Percentiles rank a stretch among this genome's conserved stretches.
These are phyloP conservation scores for Epithele typhae DNA, from an alignment of 768 basidiomycete species.

Conservation along the genomic window DNA sequence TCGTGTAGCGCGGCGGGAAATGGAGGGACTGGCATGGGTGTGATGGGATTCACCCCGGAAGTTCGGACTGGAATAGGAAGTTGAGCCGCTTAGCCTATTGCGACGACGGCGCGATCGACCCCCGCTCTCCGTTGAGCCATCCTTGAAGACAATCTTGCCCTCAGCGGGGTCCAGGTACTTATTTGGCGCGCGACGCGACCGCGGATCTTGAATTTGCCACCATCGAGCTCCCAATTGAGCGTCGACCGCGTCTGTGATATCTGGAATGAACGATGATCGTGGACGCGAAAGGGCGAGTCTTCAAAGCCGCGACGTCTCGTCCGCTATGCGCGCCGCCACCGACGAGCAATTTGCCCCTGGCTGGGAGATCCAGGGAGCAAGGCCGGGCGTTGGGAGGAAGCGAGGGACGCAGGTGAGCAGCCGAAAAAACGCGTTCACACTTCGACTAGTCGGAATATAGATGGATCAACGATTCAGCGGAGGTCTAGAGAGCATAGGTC, in stretches of 20 bases:
- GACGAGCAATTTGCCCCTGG: constrained; percentile 35
- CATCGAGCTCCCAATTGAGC: constrained; percentile 18
- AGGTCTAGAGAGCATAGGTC: too few relatives aligned
- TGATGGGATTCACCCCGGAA: constrained; percentile 29
- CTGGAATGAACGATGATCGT: constrained; percentile 59
- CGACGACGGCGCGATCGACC: constrained; percentile 66
- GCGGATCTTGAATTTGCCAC: constrained; percentile 27
- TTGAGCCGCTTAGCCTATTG: constrained; percentile 70
- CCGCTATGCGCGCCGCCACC: constrained; percentile 59
- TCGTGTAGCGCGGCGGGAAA: constrained; percentile 55
- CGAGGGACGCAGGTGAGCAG: constrained; percentile 64
- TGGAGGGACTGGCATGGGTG: constrained; percentile 45
- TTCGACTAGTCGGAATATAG: too few relatives aligned
- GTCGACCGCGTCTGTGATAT: constrained; percentile 34
- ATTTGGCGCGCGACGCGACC: constrained; percentile 38
- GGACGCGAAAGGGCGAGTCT: constrained; percentile 42
- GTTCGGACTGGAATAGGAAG: constrained; percentile 57
- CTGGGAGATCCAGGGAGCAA: constrained; percentile 50
- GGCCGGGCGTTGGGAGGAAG: constrained; percentile 57
- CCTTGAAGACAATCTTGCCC: constrained; percentile 54
- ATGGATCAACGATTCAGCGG: too few relatives aligned
- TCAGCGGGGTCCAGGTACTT: constrained; percentile 34
- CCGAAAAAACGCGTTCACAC: too few relatives aligned
- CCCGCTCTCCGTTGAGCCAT: constrained; percentile 48
- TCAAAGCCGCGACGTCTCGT: constrained; percentile 57